These are phyloP conservation scores for Emericellopsis atlantica DNA, from an alignment of 2,329 filamentous ascomycete genomes.

Conservation along the genomic window DNA sequence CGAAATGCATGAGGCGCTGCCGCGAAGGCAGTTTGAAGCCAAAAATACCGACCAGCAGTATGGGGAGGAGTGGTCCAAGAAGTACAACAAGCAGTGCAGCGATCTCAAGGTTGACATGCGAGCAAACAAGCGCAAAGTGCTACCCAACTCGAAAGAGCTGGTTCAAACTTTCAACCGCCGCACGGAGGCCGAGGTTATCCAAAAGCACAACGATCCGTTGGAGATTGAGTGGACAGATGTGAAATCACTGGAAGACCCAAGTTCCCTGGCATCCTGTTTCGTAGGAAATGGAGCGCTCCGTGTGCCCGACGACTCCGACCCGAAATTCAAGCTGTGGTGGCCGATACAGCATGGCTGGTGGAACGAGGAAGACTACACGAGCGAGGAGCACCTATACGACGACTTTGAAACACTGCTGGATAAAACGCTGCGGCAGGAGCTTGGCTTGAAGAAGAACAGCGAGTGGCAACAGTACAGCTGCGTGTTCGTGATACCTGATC, in stretches of 20 bases:
- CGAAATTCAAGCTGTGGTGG: constrained; percentile 88
- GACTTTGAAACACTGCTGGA: constrained; percentile 83
- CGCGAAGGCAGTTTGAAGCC: constrained; percentile 53
- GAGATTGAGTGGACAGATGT: constrained; percentile 94
- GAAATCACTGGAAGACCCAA: constrained; percentile 49
- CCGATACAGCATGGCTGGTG: constrained; percentile 77
- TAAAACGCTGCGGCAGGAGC: constrained; percentile 72
- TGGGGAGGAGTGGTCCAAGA: constrained; percentile 66
- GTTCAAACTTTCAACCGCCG: constrained; percentile 90
- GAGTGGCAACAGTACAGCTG: constrained; percentile 88
- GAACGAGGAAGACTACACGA: constrained; percentile 80
- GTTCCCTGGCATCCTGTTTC: constrained; percentile 51
- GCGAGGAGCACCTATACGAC: constrained; percentile 67
- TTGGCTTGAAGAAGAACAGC: constrained; percentile 64
- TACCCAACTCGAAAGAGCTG: constrained; percentile 95
- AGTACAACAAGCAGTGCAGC: constrained; percentile 69
- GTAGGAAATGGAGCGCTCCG: constrained; percentile 73
- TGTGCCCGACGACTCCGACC: constrained; percentile 78
- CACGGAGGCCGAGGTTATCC: constrained; percentile 73
- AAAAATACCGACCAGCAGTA: constrained; percentile 65
- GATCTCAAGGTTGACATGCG: constrained; percentile 88
- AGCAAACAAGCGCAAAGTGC: constrained; percentile 81
- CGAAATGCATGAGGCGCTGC: constrained; percentile 69
- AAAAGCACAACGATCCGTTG: constrained; percentile 87
- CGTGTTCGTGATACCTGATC: constrained; percentile 91